phyloP scores from a whole-genome alignment of 805 yeast genomes.

The Hanseniaspora valbyensis region DNA sequence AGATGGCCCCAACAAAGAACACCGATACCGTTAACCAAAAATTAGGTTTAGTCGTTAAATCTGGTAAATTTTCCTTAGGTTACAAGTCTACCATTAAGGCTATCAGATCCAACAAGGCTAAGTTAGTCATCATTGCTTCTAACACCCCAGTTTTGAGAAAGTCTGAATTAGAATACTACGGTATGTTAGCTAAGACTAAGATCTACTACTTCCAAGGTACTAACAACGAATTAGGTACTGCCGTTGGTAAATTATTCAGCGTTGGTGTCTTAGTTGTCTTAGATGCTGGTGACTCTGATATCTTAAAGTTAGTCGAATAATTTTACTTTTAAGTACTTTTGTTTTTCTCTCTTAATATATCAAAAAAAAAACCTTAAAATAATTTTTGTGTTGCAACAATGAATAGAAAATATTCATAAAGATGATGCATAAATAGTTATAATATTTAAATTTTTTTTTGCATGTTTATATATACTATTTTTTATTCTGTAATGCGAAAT shows the following conservation, averaged over 20 bases:
- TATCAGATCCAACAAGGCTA: constrained; percentile 97
- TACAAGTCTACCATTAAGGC: constrained; percentile 98
- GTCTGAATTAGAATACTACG: constrained; percentile 99
- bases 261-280: constrained; percentile 93
- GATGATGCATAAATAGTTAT: not conserved
- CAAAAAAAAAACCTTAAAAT: no score
- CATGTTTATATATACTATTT: no score
- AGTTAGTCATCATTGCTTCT: constrained; percentile 94
- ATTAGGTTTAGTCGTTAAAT: constrained; percentile 95
- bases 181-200: constrained; percentile 96
- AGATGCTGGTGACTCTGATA: constrained; percentile 99
- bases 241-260: constrained; percentile 99
- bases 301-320: constrained; percentile 55
- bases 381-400: no score
- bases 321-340: constrained; percentile 14
- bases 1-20: constrained; percentile 79
- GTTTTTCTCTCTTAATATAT: not conserved
- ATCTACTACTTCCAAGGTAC: constrained; percentile 99
- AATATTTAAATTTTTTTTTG: not conserved
- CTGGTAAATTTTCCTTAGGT: constrained; percentile 99
- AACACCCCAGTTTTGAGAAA: constrained; percentile 99
- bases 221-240: constrained; percentile 99
- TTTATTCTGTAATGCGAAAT: not conserved
- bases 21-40: constrained; percentile 95
- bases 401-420: no score